Evolutionary conservation across 805 yeast genomes (phyloP), one percentile per base, ranked within the genome.

Genomic region (Nakazawaea ambrosiae): DNA sequence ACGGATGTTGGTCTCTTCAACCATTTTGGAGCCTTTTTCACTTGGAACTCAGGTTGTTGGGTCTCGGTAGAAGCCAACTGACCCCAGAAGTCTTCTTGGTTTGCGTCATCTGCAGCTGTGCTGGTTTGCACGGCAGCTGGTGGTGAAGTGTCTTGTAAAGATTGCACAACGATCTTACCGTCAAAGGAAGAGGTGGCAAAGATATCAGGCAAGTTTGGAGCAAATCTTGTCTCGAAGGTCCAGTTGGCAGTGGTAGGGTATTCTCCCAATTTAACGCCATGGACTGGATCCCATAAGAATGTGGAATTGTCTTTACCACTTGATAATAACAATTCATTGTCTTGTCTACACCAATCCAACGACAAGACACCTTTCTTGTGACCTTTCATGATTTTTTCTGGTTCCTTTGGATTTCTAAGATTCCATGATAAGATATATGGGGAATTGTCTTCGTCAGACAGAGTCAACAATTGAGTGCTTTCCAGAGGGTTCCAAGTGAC

Each of bases 401-500:
- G 99, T n/a, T 82, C 86, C 51, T 83, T 81, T 20, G 96, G 78
- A 56, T 92, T 90, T 60, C 97, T 77, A 54, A 92, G 70, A 64
- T 92, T 97, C 98, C 98, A 92, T 12, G 90, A 68, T 46, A 87
- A 63, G 38, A 92, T 78, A 23, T 83, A 71, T 10, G 98, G 95
- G 35, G 76, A 75, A 16, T 70, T 65, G 58, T 89, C 97, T 41
- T 77, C 74, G 43, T 81, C 88, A 20, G 92, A 79, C 20, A 95
- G 96, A 19, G 97, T 90, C 20, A 84, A 78, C 42, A 92, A 73
- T 55, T 77, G 81, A 12, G 97, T 90, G 41, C 90, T 77, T 61
- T 80, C 81, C 31, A 72, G 63, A 40, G 99, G 98, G 58, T 92
- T 97, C 99, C 99, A 92, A 41, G 81, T 87, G 11, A 92, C 94